A percentile compares a stretch with the other conserved stretches of the same genome.
Conservation (phyloP, 257 asterid species). For the Nyctanthes arbortristis region DNA sequence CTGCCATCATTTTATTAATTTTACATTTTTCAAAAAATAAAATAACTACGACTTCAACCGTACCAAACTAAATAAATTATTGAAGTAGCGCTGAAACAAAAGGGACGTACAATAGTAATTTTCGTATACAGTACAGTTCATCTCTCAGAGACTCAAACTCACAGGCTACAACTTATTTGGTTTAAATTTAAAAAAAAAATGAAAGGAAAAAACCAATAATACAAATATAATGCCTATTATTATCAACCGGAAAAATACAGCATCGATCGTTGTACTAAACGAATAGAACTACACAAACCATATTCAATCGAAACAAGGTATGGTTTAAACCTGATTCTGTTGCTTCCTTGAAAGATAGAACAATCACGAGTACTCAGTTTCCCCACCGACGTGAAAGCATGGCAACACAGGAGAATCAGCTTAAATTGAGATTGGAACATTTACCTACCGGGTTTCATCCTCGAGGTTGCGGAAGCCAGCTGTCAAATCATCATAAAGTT, state of each 20-base stretch:
- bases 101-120: too few species aligned
- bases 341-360: conserved; percentile 21
- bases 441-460: conserved; percentile 82
- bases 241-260: neutral
- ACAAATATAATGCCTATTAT: neutral
- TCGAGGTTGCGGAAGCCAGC: conserved; percentile 99
- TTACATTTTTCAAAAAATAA: too few species aligned
- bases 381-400: conserved; percentile 15
- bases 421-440: neutral
- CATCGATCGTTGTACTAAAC: conserved; percentile 9
- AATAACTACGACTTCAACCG: too few species aligned
- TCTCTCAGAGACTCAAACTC: neutral
- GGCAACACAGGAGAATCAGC: conserved; percentile 1
- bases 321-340: too few species aligned
- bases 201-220: too few species aligned
- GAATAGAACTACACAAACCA: conserved; percentile 40
- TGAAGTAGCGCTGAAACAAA: too few species aligned
- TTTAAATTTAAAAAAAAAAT: neutral
- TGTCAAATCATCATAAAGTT: conserved; percentile 81
- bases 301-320: too few species aligned
- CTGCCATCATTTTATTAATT: too few species aligned
- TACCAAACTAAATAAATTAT: too few species aligned
- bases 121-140: neutral
- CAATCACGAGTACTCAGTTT: conserved; percentile 5
- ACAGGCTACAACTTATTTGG: neutral